These are phyloP conservation scores for Dactylonectria estremocensis DNA, from an alignment of 2,329 filamentous ascomycete species.

Conservation along the genomic window DNA sequence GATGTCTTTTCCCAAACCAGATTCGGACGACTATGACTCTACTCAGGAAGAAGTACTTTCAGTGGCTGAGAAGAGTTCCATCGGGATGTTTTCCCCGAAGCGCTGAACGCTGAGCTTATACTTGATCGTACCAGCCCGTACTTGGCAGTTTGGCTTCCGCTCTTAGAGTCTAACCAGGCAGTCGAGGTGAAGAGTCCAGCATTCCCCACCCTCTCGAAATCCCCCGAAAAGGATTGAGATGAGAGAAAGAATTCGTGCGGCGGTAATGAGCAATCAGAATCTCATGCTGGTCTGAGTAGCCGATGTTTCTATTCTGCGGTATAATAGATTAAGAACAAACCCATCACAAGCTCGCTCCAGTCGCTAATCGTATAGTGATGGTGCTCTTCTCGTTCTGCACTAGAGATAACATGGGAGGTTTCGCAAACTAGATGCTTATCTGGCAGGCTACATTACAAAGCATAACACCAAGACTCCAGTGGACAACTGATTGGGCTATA, in stretches of 20 bases:
- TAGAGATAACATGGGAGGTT: too few species aligned
- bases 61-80: neutral
- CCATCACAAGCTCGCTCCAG: too few species aligned
- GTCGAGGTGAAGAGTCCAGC: conserved; percentile 25
- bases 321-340: too few species aligned
- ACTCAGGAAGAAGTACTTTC: conserved; percentile 1
- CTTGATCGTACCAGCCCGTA: conserved; percentile 35
- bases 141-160: conserved; percentile 38
- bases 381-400: too few species aligned
- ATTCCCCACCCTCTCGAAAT: neutral
- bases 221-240: neutral
- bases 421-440: too few species aligned
- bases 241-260: neutral
- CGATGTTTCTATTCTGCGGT: too few species aligned
- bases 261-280: too few species aligned
- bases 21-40: conserved; percentile 18
- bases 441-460: too few species aligned
- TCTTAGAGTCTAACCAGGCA: neutral
- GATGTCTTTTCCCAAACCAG: conserved; percentile 29
- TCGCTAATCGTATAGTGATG: too few species aligned
- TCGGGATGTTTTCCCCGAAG: conserved; percentile 33
- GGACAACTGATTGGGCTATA: too few species aligned
- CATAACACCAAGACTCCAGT: too few species aligned
- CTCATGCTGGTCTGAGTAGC: too few species aligned
- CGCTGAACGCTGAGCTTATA: conserved; percentile 5